phyloP scores from a whole-genome alignment of 2,329 filamentous ascomycete genomes.

The Verticillium isaacii region DNA sequence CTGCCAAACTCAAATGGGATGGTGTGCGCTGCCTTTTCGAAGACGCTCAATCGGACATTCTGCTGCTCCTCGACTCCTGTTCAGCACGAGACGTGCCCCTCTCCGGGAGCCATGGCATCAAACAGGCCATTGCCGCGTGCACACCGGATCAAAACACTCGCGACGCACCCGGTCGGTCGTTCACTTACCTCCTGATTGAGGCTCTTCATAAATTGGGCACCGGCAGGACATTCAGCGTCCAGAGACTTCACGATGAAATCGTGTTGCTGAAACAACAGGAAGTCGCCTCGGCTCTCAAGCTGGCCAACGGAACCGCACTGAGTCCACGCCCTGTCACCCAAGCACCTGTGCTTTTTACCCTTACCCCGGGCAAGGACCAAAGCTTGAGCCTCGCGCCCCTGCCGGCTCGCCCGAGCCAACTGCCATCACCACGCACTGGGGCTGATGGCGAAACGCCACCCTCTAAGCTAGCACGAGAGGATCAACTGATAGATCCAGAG shows the following conservation, averaged over 20 bases:
- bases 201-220: constrained; percentile 47
- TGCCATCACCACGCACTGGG: constrained; percentile 22
- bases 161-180: constrained; percentile 45
- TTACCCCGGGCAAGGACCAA: constrained; percentile 50
- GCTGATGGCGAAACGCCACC: constrained; percentile 4
- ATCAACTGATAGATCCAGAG: constrained; percentile 40
- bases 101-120: constrained; percentile 49
- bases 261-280: constrained; percentile 40
- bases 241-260: constrained; percentile 54
- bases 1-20: constrained; percentile 59
- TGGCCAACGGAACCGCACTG: constrained; percentile 40
- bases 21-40: constrained; percentile 59
- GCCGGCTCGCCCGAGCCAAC: constrained; percentile 22
- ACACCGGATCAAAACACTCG: constrained; percentile 43
- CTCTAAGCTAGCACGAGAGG: constrained; percentile 25
- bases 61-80: constrained; percentile 59
- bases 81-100: constrained; percentile 45
- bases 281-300: constrained; percentile 31
- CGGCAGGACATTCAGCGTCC: constrained; percentile 50
- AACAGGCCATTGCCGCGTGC: constrained; percentile 60
- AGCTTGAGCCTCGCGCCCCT: constrained; percentile 49
- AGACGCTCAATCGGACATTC: constrained; percentile 58
- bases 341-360: constrained; percentile 48
- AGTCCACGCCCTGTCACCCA: constrained; percentile 27
- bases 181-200: constrained; percentile 53